A percentile compares a stretch with the other conserved stretches of the same genome.
Conservation (phyloP, 2,329 filamentous ascomycete species). For the Ophiognomonia clavigignenti-juglandacearum region DNA sequence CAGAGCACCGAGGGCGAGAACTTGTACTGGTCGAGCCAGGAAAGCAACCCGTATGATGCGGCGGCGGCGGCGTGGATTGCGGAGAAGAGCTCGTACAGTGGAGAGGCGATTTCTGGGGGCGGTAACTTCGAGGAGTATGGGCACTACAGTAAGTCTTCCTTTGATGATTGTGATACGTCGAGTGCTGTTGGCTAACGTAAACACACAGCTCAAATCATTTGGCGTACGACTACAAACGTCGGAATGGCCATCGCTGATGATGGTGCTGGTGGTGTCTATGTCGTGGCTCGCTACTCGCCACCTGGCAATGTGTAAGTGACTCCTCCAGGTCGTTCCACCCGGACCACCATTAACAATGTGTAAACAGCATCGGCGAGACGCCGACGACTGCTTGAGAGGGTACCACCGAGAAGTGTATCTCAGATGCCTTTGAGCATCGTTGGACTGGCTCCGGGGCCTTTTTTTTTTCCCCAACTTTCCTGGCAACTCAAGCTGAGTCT, state of each 20-base stretch:
- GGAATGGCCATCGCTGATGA: slow-evolving; percentile 18
- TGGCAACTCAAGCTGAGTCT: no score
- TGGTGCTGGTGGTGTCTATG: slow-evolving; percentile 15
- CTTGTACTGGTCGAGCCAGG: slow-evolving; percentile 17
- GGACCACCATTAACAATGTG: not conserved
- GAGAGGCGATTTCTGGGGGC: slow-evolving; percentile 15
- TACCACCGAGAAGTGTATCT: no score
- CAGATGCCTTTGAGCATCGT: no score
- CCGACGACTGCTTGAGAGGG: not conserved
- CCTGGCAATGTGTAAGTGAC: slow-evolving; percentile 17
- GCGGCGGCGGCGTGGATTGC: slow-evolving; percentile 16
- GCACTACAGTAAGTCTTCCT: slow-evolving; percentile 16
- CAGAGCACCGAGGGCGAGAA: slow-evolving; percentile 16
- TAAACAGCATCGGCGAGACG: slow-evolving; percentile 12
- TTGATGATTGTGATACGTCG: not conserved
- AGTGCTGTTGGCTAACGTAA: not conserved
- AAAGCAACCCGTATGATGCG: slow-evolving; percentile 7
- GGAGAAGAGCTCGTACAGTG: slow-evolving; percentile 16
- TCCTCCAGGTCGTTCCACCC: no score
- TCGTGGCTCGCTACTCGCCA: slow-evolving; percentile 18
- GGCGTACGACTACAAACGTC: slow-evolving; percentile 16
- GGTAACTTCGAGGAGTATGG: slow-evolving; percentile 17
- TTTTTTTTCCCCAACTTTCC: no score
- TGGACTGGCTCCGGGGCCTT: no score
- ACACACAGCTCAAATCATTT: slow-evolving; percentile 17